Conservation (phyloP, 352 stramenopile genomes). For the Phytophthora syringae region DNA sequence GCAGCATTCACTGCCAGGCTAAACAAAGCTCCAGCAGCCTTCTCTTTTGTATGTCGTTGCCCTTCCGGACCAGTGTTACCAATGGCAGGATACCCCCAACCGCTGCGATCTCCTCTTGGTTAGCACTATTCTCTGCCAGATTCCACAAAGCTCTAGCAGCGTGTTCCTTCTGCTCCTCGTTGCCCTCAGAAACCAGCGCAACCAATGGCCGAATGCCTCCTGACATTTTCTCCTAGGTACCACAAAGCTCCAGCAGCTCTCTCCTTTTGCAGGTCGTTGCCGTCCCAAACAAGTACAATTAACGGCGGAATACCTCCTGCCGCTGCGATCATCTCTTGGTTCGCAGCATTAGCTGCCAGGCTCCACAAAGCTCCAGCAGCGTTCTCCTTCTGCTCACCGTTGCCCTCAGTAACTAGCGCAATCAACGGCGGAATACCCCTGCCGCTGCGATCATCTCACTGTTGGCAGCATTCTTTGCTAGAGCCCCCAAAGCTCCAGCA, state of each 20-base stretch:
- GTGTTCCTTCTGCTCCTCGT: background rate
- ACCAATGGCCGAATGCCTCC: slow-evolving; percentile 1
- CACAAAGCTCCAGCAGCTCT: too few relatives aligned
- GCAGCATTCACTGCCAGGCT: background rate
- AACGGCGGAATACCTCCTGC: slow-evolving; percentile 5
- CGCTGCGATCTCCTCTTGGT: background rate
- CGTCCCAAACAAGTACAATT: background rate
- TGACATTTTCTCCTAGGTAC: background rate
- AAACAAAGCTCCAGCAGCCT: background rate
- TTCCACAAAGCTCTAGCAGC: background rate
- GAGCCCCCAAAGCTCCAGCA: background rate
- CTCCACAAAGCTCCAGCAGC: background rate
- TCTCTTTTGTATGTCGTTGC: slow-evolving; percentile 1
- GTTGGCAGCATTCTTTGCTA: background rate
- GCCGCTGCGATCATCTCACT: background rate
- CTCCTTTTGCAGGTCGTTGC: background rate
- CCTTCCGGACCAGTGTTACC: background rate
- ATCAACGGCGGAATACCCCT: slow-evolving; percentile 8
- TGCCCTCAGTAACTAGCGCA: slow-evolving; percentile 2
- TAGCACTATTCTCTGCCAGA: background rate
- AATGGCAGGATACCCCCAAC: background rate
- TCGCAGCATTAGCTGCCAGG: background rate
- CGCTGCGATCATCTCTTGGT: background rate
- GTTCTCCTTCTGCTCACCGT: slow-evolving; percentile 3
- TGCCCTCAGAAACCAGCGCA: background rate